Conservation (phyloP, 108 stramenopile species). For the Cyclostephanos tholiformis region DNA sequence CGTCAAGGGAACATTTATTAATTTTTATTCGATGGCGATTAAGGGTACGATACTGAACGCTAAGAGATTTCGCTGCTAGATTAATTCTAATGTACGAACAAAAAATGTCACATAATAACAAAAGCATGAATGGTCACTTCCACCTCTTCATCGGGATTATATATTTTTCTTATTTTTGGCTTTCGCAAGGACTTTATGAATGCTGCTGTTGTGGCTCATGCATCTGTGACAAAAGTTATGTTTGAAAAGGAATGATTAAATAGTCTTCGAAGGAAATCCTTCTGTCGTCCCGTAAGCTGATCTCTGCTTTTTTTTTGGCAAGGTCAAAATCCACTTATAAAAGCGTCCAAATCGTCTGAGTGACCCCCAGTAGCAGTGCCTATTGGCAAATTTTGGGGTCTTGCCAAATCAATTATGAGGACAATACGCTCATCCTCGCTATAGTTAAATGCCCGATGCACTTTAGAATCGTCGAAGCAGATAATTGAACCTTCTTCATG, state of each 20-base stretch:
- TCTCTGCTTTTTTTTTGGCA: not conserved
- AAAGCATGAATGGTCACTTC: too few relatives aligned
- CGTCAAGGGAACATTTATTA: too few relatives aligned
- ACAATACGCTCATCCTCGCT: constrained; percentile 79
- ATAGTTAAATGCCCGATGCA: constrained; percentile 94
- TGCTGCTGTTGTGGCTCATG: constrained; percentile 34
- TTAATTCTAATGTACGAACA: too few relatives aligned
- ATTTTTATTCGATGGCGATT: too few relatives aligned
- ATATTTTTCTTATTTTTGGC: not conserved
- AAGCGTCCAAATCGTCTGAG: constrained; percentile 91
- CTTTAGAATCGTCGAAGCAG: constrained; percentile 95
- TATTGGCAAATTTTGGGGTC: constrained; percentile 73
- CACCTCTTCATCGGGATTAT: not conserved
- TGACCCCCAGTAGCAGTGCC: constrained; percentile 92
- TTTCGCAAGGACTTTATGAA: constrained; percentile 37
- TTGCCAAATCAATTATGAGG: constrained; percentile 91
- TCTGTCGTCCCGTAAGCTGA: constrained; percentile 61
- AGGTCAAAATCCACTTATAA: constrained; percentile 59
- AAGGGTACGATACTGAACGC: too few relatives aligned
- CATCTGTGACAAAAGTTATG: constrained; percentile 10
- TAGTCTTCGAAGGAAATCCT: constrained; percentile 62
- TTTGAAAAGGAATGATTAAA: not conserved
- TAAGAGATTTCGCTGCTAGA: too few relatives aligned
- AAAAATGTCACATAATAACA: too few relatives aligned
- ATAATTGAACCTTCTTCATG: constrained; percentile 82